phyloP scores from a whole-genome alignment of 1,284 basidiomycete genomes.

The Ganoderma lucidum region DNA sequence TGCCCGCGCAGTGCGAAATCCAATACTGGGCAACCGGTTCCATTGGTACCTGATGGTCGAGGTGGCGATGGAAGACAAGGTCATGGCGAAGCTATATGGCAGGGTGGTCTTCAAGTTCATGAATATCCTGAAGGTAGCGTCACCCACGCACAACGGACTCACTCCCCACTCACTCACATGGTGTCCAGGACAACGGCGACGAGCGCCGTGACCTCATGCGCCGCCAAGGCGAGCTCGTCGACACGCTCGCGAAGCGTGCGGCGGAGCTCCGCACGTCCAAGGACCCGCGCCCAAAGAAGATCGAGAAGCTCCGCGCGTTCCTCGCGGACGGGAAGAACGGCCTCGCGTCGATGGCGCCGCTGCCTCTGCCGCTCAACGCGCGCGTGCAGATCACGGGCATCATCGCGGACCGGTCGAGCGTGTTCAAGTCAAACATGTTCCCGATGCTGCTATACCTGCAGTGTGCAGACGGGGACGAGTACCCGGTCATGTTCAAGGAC shows the following conservation, averaged over 20 bases:
- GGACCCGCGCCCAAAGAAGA: conserved; percentile 95
- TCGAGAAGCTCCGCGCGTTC: conserved; percentile 89
- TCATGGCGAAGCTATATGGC: conserved; percentile 92
- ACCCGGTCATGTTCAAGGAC: conserved; percentile 98
- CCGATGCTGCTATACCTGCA: conserved; percentile 93
- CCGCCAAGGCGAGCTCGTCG: conserved; percentile 88
- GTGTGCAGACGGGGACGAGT: conserved; percentile 79
- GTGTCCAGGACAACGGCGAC: conserved; percentile 62
- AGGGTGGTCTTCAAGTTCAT: conserved; percentile 90
- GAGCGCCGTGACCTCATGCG: conserved; percentile 84
- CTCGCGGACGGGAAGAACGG: conserved; percentile 88
- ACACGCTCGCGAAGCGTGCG: conserved; percentile 84
- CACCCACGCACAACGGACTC: background rate
- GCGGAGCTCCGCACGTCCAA: conserved; percentile 90
- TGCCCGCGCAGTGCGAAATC: conserved; percentile 82
- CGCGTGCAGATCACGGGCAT: conserved; percentile 85
- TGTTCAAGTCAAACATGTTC: conserved; percentile 98
- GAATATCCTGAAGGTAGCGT: conserved; percentile 81
- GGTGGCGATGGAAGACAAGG: conserved; percentile 78
- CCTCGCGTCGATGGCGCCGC: conserved; percentile 75
- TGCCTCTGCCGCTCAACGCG: conserved; percentile 92
- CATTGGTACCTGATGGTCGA: conserved; percentile 99
- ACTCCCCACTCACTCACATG: conserved; percentile 50
- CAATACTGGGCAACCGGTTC: conserved; percentile 88
- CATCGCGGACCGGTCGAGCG: conserved; percentile 89